Evolutionary conservation across 208 protist species (phyloP).

Genomic region (Cochliopodium minus): DNA sequence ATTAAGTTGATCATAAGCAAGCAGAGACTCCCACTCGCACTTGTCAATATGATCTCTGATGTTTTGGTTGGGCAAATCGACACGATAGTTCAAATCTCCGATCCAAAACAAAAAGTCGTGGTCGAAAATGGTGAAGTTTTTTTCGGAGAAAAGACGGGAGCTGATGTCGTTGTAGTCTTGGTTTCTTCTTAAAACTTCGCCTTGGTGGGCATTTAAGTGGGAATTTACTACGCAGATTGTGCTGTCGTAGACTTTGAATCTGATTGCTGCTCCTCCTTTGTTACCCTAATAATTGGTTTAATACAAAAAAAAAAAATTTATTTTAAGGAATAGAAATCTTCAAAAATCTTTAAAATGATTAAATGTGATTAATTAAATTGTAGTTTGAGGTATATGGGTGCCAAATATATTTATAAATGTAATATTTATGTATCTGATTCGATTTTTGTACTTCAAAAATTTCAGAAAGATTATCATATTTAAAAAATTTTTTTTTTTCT

Average conservation of each 20-base stretch:
- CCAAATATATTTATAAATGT: too few relatives aligned
- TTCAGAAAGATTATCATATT: too few relatives aligned
- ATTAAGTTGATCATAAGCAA: constrained; percentile 55
- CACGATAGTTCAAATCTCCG: constrained; percentile 40
- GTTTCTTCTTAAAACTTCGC: constrained; percentile 57
- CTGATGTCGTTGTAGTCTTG: constrained; percentile 61
- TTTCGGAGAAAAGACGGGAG: neutral
- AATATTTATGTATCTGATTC: too few relatives aligned
- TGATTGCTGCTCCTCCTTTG: constrained; percentile 63
- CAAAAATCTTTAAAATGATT: too few relatives aligned
- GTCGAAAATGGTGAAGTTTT: neutral
- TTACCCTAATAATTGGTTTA: too few relatives aligned
- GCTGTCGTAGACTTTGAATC: constrained; percentile 47
- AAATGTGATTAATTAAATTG: too few relatives aligned
- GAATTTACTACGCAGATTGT: constrained; percentile 60
- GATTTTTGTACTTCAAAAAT: too few relatives aligned
- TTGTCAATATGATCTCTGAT: constrained; percentile 30
- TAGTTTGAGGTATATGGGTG: too few relatives aligned
- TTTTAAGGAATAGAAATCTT: too few relatives aligned
- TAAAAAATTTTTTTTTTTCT: too few relatives aligned
- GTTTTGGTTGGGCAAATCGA: constrained; percentile 46
- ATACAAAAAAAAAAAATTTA: too few relatives aligned
- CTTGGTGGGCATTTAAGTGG: constrained; percentile 71
- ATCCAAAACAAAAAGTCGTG: constrained; percentile 26
- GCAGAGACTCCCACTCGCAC: constrained; percentile 28